These are phyloP conservation scores for Lithospermum erythrorhizon DNA, from an alignment of 257 asterid species.

Conservation along the genomic window DNA sequence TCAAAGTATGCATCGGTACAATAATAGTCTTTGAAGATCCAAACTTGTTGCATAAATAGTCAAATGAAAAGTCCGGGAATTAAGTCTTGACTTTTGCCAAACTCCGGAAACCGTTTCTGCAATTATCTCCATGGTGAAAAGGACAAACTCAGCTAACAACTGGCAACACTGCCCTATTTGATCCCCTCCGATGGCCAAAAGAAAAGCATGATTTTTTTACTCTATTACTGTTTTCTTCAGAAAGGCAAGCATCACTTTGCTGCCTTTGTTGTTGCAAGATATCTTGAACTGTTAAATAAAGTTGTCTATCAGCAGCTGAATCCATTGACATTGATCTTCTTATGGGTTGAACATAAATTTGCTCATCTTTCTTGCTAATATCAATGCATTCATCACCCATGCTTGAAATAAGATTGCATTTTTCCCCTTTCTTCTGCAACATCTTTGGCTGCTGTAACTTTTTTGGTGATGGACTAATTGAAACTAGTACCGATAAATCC, in stretches of 20 bases:
- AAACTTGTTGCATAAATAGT: too few relatives aligned
- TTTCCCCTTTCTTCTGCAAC: constrained; percentile 19
- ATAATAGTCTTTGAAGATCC: too few relatives aligned
- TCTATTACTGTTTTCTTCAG: constrained; percentile 40
- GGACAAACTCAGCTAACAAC: constrained; percentile 17
- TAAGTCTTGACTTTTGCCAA: too few relatives aligned
- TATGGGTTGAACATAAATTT: constrained; percentile 44
- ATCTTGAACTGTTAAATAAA: constrained; percentile 55
- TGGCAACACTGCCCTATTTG: constrained; percentile 68
- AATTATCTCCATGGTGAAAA: too few relatives aligned
- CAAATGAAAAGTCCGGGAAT: too few relatives aligned
- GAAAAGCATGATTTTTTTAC: constrained; percentile 61
- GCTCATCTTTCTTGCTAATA: constrained; percentile 43
- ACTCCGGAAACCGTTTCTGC: too few relatives aligned
- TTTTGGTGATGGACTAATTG: constrained; percentile 27
- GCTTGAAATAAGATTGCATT: constrained; percentile 26
- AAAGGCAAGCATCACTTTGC: constrained; percentile 15
- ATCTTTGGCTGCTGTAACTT: constrained; percentile 28
- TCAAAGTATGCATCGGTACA: too few relatives aligned
- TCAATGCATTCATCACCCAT: constrained; percentile 83
- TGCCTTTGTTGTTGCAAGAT: constrained; percentile 28
- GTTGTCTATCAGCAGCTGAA: constrained; percentile 61
- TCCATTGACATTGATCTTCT: constrained; percentile 94
- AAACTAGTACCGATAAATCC: constrained; percentile 14
- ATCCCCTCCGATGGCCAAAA: constrained; percentile 61